Evolutionary conservation across 805 yeast species (phyloP), one percentile per base, ranked within the genome.

Genomic region (Blastobotrys parvus): DNA sequence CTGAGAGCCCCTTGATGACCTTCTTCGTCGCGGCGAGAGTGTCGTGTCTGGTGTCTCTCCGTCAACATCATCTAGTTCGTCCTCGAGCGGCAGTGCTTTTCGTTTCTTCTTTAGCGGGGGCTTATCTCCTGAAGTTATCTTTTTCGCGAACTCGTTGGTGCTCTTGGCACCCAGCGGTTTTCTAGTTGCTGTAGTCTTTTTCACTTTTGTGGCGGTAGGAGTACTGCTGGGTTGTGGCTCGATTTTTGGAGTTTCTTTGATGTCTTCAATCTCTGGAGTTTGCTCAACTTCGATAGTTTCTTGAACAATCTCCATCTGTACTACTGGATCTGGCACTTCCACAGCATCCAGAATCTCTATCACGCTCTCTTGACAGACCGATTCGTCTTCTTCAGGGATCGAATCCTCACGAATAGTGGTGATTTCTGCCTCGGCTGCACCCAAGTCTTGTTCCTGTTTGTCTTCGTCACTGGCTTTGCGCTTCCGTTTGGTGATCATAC

Each of bases 1-100:
- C 8, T 72, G 70, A 4, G 39, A 37, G 45, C 72, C 75, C 18
- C 77, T 64, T 19, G 86, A 67, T 44, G 77, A 61, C 39, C 81
- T 64, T 33, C 72, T 31, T 23, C 34, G 25, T 4, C 22, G 17
- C 8, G 36, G 20, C 2, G 43, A 39, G 13, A 38, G n/a, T 7
- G 11, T 25, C 3, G 16, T 27, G 5, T 23, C 18, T 23, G 34
- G 44, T 27, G 22, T 27, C 6, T 34, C 41, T n/a, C n/a, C n/a
- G n/a, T n/a, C n/a, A n/a, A n/a, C n/a, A n/a, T n/a, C n/a, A n/a
- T n/a, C n/a, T n/a, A n/a, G n/a, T 34, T 19, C 36, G 27, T 32
- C 35, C 33, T 36, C 30, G 20, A 11, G 20, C 8, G 45, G 17
- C 16, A 43, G 22, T 13, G 30, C 16, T 35, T 35, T 44, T 15